phyloP scores from a whole-genome alignment of 2,329 filamentous ascomycete genomes.

The Helotiales sp. region DNA sequence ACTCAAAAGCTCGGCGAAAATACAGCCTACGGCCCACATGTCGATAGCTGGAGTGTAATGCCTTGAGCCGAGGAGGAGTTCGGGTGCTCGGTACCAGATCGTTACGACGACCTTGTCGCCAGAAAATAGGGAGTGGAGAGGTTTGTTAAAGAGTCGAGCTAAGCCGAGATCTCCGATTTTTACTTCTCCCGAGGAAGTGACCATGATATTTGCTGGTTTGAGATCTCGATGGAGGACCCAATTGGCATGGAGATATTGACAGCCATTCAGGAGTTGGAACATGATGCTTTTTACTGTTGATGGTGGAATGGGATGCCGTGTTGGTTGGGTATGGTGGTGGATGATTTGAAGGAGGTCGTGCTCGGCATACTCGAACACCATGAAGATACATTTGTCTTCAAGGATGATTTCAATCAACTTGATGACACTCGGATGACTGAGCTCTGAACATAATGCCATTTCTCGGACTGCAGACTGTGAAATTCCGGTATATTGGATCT shows the following conservation, averaged over 20 bases:
- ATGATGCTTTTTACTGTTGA: conserved; percentile 90
- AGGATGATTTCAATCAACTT: conserved; percentile 92
- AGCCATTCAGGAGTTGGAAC: conserved; percentile 92
- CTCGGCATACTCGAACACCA: conserved; percentile 99
- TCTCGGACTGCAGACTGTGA: conserved; percentile 96
- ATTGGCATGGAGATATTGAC: conserved; percentile 91
- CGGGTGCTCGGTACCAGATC: conserved; percentile 97
- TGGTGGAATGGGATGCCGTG: conserved; percentile 84
- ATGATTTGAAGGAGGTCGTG: conserved; percentile 98
- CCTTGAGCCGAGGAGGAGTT: conserved; percentile 86
- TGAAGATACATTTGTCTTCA: conserved; percentile 98
- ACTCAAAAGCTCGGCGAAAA: conserved; percentile 91
- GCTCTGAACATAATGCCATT: conserved; percentile 94
- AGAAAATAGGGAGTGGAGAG: conserved; percentile 84
- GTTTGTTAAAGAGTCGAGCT: conserved; percentile 90
- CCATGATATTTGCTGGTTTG: conserved; percentile 98
- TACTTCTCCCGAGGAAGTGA: conserved; percentile 84
- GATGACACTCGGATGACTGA: conserved; percentile 87
- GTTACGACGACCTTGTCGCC: conserved; percentile 99
- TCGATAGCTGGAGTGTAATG: conserved; percentile 98
- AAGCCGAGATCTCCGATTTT: conserved; percentile 94
- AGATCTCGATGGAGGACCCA: conserved; percentile 97
- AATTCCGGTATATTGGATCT: conserved; percentile 92
- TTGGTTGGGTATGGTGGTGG: conserved; percentile 88
- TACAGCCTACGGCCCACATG: conserved; percentile 96